Percentiles rank a stretch among this genome's conserved stretches.
Conservation (phyloP, 257 asterid genomes). For the Nicotiana attenuata region DNA sequence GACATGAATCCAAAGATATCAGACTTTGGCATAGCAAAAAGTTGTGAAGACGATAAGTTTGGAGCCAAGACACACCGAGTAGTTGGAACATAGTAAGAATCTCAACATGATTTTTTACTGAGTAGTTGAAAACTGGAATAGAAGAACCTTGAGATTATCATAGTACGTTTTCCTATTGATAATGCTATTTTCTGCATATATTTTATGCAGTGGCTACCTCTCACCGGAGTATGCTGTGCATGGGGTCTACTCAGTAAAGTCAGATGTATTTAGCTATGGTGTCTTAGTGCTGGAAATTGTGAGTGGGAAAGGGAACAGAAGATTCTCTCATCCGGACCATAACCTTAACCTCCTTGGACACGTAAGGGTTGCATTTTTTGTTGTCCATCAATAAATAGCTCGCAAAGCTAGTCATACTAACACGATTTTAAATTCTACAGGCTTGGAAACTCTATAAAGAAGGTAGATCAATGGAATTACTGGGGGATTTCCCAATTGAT, state of each 20-base stretch:
- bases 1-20: constrained; percentile 38
- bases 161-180: neutral
- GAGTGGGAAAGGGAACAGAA: constrained; percentile 26
- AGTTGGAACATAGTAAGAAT: constrained; percentile 34
- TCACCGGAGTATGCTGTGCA: constrained; percentile 33
- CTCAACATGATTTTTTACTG: neutral
- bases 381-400: neutral
- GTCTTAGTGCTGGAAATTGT: constrained; percentile 29
- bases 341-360: constrained; percentile 29
- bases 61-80: constrained; percentile 33
- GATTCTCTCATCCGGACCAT: constrained; percentile 17
- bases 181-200: neutral
- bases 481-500: neutral
- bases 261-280: constrained; percentile 33
- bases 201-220: constrained; percentile 29
- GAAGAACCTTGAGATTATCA: neutral
- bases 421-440: neutral
- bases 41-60: constrained; percentile 27
- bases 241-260: constrained; percentile 31
- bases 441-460: constrained; percentile 28
- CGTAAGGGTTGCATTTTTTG: constrained; percentile 15
- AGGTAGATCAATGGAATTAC: constrained; percentile 21
- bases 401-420: neutral
- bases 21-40: constrained; percentile 30
- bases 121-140: neutral